These are phyloP conservation scores for Torrubiella hemipterigena DNA, from an alignment of 2,329 filamentous ascomycete species.

Conservation along the genomic window DNA sequence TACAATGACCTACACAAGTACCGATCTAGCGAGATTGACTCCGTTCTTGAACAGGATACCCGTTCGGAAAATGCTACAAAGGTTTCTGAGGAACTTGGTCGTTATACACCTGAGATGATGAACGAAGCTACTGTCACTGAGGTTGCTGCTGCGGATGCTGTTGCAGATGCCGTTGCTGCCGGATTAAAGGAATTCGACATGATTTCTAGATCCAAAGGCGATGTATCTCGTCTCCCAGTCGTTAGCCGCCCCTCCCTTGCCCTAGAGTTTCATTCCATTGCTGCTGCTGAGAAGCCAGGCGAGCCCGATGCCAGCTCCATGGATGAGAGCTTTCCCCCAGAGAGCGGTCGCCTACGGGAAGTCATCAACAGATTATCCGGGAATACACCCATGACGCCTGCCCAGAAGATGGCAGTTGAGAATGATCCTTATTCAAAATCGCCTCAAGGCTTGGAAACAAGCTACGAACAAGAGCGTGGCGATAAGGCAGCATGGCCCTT, in stretches of 20 bases:
- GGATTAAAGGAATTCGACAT: background rate
- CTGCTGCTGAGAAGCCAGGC: conserved; percentile 10
- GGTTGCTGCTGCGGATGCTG: background rate
- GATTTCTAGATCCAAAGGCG: background rate
- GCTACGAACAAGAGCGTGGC: conserved; percentile 30
- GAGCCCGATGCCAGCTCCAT: conserved; percentile 23
- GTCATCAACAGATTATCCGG: conserved; percentile 15
- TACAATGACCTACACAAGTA: conserved; percentile 22
- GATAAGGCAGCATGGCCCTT: conserved; percentile 20
- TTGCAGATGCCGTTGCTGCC: background rate
- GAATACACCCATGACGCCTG: background rate
- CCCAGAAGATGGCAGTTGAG: conserved; percentile 9
- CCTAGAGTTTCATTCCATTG: too few species aligned
- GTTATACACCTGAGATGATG: too few species aligned
- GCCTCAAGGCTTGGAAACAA: conserved; percentile 35
- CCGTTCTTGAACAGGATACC: too few species aligned
- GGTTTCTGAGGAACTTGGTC: too few species aligned
- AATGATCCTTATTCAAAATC: conserved; percentile 29
- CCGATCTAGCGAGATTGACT: too few species aligned
- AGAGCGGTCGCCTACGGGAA: conserved; percentile 14
- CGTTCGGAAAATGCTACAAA: too few species aligned
- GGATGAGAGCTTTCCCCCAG: conserved; percentile 27
- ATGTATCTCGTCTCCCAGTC: too few species aligned
- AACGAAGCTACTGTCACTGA: too few species aligned
- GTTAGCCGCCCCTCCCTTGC: too few species aligned